phyloP scores from a whole-genome alignment of 192 early-diverging fungal genomes.

The Rhizophagus prolifer region DNA sequence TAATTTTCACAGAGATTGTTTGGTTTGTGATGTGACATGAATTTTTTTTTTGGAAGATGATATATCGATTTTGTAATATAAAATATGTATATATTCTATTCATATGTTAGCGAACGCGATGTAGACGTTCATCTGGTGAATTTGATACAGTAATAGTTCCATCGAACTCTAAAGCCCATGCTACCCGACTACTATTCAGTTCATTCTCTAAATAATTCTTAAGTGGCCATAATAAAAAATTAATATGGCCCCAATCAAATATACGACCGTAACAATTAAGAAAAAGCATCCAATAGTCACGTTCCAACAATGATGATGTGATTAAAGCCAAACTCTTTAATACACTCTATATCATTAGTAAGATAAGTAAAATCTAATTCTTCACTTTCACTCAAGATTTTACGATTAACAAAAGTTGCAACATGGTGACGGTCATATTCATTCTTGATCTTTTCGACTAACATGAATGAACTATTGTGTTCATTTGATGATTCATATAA shows the following conservation, averaged over 20 bases:
- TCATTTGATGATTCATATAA: neutral
- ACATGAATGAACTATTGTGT: constrained; percentile 2
- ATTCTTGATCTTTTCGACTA: constrained; percentile 18
- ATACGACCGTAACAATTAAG: neutral
- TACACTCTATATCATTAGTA: neutral
- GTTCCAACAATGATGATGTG: constrained; percentile 7
- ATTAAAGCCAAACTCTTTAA: constrained; percentile 18
- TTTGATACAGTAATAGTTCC: constrained; percentile 2
- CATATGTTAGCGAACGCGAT: too few species aligned
- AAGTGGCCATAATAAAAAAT: constrained; percentile 6
- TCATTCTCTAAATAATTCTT: neutral
- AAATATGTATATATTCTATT: too few species aligned
- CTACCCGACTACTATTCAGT: neutral
- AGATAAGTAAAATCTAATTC: neutral
- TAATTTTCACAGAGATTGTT: too few species aligned
- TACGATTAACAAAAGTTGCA: constrained; percentile 12
- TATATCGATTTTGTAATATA: too few species aligned
- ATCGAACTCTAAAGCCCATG: neutral
- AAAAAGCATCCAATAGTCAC: constrained; percentile 1
- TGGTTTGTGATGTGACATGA: too few species aligned
- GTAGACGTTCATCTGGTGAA: too few species aligned
- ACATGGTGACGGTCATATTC: neutral
- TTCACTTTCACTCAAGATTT: too few species aligned
- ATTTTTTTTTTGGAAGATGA: too few species aligned
- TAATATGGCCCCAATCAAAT: constrained; percentile 6